phyloP scores from a whole-genome alignment of 495 filamentous ascomycete species.

The Tuber magnatum region DNA sequence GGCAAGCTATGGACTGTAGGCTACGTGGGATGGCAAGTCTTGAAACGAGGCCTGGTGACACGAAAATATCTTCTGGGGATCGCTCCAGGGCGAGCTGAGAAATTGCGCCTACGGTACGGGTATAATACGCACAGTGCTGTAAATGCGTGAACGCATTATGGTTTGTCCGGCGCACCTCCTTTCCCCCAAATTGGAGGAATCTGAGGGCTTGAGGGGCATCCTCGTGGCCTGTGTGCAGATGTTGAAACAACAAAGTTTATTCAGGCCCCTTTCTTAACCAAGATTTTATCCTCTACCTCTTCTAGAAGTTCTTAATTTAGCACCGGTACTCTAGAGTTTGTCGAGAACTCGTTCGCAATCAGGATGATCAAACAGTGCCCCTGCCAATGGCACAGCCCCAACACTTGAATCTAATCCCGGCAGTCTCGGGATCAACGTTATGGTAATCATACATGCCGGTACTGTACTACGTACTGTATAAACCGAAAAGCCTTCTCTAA shows the following conservation, averaged over 20 bases:
- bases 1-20: neutral
- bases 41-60: neutral
- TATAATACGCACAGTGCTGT: neutral
- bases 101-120: too few relatives aligned
- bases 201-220: neutral
- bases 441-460: too few relatives aligned
- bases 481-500: neutral
- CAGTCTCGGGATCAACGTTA: neutral
- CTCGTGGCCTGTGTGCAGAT: too few relatives aligned
- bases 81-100: neutral
- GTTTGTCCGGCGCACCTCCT: neutral
- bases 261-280: neutral
- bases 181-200: neutral
- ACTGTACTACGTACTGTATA: too few relatives aligned
- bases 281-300: neutral
- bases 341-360: neutral
- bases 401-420: neutral
- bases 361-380: neutral
- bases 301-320: constrained; percentile 2
- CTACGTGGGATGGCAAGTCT: neutral
- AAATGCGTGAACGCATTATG: neutral
- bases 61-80: neutral
- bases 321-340: neutral
- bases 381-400: neutral
- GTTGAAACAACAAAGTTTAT: neutral